Evolutionary conservation across 2,329 filamentous ascomycete genomes (phyloP).

Genomic region (Malbranchea zuffiana): DNA sequence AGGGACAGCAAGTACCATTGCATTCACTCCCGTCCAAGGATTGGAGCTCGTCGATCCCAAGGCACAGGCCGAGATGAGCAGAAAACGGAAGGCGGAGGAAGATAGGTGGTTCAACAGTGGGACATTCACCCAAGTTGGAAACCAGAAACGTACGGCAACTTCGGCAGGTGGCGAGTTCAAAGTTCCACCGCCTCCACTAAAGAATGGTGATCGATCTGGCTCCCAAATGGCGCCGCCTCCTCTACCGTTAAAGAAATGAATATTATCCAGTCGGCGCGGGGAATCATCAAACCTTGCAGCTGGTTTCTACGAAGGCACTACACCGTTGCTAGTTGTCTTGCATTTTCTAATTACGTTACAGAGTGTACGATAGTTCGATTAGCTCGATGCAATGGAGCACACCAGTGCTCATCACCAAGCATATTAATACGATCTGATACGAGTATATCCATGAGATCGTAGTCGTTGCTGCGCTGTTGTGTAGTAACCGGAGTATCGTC

Average conservation of each 20-base stretch:
- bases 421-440: too few relatives aligned
- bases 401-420: too few relatives aligned
- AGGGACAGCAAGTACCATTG: constrained; percentile 75
- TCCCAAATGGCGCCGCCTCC: constrained; percentile 43
- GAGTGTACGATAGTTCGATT: too few relatives aligned
- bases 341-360: too few relatives aligned
- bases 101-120: constrained; percentile 95
- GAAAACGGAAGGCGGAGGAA: constrained; percentile 88
- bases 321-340: too few relatives aligned
- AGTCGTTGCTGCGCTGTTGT: too few relatives aligned
- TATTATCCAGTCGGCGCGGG: too few relatives aligned
- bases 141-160: constrained; percentile 17
- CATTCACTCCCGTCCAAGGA: constrained; percentile 90
- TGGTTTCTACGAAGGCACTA: too few relatives aligned
- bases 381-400: too few relatives aligned
- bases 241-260: constrained; percentile 21
- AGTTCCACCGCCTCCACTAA: constrained; percentile 64
- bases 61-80: constrained; percentile 70
- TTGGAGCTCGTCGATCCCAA: constrained; percentile 93
- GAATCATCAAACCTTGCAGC: too few relatives aligned
- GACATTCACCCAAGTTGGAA: constrained; percentile 80
- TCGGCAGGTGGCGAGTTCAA: constrained; percentile 49
- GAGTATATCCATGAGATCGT: too few relatives aligned
- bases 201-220: constrained; percentile 58
- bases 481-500: too few relatives aligned